Conservation (phyloP, 2,329 filamentous ascomycete species). For the Neoascochyta sp. region DNA sequence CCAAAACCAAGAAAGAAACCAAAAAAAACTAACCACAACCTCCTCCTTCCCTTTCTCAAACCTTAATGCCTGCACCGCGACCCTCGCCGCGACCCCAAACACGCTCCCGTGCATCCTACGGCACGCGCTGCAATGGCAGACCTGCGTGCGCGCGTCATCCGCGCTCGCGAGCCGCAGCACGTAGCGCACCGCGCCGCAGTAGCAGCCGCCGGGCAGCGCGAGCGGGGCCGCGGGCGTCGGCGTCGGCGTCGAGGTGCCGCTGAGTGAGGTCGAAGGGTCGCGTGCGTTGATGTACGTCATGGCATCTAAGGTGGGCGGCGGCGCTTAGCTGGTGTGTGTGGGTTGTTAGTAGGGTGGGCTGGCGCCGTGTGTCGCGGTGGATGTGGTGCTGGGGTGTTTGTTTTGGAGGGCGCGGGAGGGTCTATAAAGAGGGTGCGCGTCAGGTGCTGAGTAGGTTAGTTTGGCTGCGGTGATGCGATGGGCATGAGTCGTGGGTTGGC, state of each 20-base stretch:
- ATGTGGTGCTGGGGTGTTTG: no score
- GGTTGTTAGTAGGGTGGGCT: no score
- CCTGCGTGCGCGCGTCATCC: slow-evolving; percentile 49
- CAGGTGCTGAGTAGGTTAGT: no score
- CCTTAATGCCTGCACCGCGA: slow-evolving; percentile 44
- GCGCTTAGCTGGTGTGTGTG: no score
- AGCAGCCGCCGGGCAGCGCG: slow-evolving; percentile 44
- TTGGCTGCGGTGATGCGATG: no score
- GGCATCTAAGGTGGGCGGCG: no score
- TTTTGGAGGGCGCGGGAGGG: no score
- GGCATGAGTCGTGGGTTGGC: no score
- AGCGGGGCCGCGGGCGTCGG: slow-evolving; percentile 4
- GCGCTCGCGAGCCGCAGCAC: slow-evolving; percentile 43
- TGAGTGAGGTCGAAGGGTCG: slow-evolving; percentile 1
- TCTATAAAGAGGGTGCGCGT: no score
- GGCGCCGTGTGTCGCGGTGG: no score
- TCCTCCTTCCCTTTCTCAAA: slow-evolving; percentile 27
- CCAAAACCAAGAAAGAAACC: background rate
- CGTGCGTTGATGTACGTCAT: slow-evolving; percentile 7
- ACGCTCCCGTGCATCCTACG: slow-evolving; percentile 53
- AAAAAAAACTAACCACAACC: slow-evolving; percentile 9
- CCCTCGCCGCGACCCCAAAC: slow-evolving; percentile 52
- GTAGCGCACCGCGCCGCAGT: slow-evolving; percentile 49
- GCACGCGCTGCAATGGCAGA: slow-evolving; percentile 54
- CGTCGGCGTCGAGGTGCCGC: background rate